phyloP scores from a whole-genome alignment of 495 filamentous ascomycete species.

The Parmelia sp. region DNA sequence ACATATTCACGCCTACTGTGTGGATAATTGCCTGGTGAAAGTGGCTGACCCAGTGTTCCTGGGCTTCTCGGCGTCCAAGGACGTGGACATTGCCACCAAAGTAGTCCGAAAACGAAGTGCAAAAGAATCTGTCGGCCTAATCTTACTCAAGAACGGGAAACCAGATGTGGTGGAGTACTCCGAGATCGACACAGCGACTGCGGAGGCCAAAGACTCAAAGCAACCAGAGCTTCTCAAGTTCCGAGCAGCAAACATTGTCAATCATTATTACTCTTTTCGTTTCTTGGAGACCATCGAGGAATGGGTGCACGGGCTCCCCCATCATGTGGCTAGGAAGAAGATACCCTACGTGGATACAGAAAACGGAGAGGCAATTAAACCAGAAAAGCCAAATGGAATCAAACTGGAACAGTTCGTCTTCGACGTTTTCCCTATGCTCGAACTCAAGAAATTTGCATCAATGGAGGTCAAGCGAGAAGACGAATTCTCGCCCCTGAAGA shows the following conservation, averaged over 20 bases:
- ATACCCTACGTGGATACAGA: slow-evolving; percentile 77
- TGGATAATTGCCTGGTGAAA: slow-evolving; percentile 98
- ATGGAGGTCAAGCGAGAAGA: slow-evolving; percentile 96
- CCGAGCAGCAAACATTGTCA: slow-evolving; percentile 98
- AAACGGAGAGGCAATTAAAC: slow-evolving; percentile 74
- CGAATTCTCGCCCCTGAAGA: slow-evolving; percentile 98
- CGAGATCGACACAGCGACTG: slow-evolving; percentile 81
- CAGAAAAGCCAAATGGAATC: slow-evolving; percentile 90
- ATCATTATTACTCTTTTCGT: slow-evolving; percentile 96
- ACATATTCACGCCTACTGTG: slow-evolving; percentile 96
- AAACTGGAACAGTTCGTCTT: slow-evolving; percentile 99
- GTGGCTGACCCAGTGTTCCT: slow-evolving; percentile 95
- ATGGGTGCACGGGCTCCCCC: slow-evolving; percentile 79
- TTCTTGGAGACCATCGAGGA: slow-evolving; percentile 87
- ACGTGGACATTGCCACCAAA: slow-evolving; percentile 96
- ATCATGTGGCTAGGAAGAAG: slow-evolving; percentile 98
- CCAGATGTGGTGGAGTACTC: slow-evolving; percentile 99
- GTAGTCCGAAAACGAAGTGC: slow-evolving; percentile 97
- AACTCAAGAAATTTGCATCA: slow-evolving; percentile 83
- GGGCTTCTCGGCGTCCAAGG: slow-evolving; percentile 80
- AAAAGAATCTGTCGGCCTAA: slow-evolving; percentile 92
- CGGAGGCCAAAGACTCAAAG: slow-evolving; percentile 82
- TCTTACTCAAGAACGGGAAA: slow-evolving; percentile 89
- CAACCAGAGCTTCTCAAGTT: slow-evolving; percentile 82
- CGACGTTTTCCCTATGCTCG: slow-evolving; percentile 89